Base-by-base conservation (phyloP, 768 basidiomycete genomes). In the Mycena filopes region DNA sequence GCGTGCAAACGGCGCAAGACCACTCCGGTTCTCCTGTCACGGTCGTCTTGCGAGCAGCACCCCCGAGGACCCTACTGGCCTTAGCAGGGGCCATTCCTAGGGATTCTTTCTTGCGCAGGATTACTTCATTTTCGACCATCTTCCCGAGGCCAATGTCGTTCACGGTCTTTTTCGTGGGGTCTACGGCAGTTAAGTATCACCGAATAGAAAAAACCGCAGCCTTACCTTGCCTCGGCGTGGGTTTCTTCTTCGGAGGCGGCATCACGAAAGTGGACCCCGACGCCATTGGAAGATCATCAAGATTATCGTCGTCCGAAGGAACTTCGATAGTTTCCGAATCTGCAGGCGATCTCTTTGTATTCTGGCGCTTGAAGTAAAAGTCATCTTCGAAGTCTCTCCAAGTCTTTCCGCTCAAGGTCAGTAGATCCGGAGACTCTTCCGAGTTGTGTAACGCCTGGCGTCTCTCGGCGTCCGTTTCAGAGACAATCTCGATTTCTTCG, bases 1-100 rank as follows among this genome's bases (percentile, higher is more conserved):
- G 73, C 8, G 90, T 92, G 63, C 90, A 92, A 23, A 86, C 77
- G 15, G 77, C 68, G 70, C 90, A 92, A 43, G 72, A 72, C 90
- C 90, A 91, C 20, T 68, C 60, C 23, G 55, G 57, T 21, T 43
- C 60, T 42, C 15, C 20, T 8, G 29, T n/a, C n/a, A n/a, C n/a
- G n/a, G n/a, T 36, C 38, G 29, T 21, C 54, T 53, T 6, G 45
- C 38, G 41, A 40, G 36, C 21, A 57, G 63, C 36, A 42, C 62
- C 55, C 2, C 73, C 77, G 49, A 79, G 65, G 3, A 66, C 73
- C 25, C 72, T 64, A 33, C 73, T 70, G 20, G 73, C 72, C 60
- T 76, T 75, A 10, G 74, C 57, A 10, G 76, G 74, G 0, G 76
- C 79, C 75, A 86, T 74, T 10, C 83, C 84, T 2, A 85, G 66